Evolutionary conservation across 1,284 basidiomycete genomes (phyloP), one percentile per base, ranked within the genome.

Genomic region (Melampsora americana): DNA sequence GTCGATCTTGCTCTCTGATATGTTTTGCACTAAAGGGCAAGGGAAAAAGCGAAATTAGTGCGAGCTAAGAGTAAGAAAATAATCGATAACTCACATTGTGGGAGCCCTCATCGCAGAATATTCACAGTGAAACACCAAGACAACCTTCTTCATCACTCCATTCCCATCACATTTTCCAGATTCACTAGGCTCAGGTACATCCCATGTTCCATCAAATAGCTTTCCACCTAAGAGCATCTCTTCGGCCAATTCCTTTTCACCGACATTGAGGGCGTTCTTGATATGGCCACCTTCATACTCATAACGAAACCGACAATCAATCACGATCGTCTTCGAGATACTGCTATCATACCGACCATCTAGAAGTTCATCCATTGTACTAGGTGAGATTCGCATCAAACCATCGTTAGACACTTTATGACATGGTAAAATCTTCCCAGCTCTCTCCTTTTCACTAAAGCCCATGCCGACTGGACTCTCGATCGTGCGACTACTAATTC

Each of bases 301-400:
- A 82, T 97, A 99, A 79, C 93, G 92, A 83, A 99, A 99, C 35
- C 95, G 91, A 83, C 96, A 99, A 84, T 99, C 95, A 80, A 99
- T 90, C 73, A 99, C 84, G 78, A 90, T 87, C 82, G 86, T 95
- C 64, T 88, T 86, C 56, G 86, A 85, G 78, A 95, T 88, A 79
- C 87, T 66, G 35, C 86, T 81, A 71, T 88, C 83, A 82, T 88
- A 96, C 78, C 84, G 85, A 35, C 94, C 93, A 70, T 89, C 87
- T 50, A 96, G 83, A 20, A 96, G 85, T 26, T 86, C 85, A 79
- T 92, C 64, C 71, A 73, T 73, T 20, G 94, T 98, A 78, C 88
- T 83, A 23, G 87, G 84, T 35, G 87, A 89, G 79, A 99, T 92
- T 78, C 95, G 88, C 89, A 98, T 95, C 67, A 99, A 83, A 1